These are phyloP conservation scores for Saccharomyces cerevisiae DNA, from an alignment of 805 yeast genomes.

Conservation along the genomic window DNA sequence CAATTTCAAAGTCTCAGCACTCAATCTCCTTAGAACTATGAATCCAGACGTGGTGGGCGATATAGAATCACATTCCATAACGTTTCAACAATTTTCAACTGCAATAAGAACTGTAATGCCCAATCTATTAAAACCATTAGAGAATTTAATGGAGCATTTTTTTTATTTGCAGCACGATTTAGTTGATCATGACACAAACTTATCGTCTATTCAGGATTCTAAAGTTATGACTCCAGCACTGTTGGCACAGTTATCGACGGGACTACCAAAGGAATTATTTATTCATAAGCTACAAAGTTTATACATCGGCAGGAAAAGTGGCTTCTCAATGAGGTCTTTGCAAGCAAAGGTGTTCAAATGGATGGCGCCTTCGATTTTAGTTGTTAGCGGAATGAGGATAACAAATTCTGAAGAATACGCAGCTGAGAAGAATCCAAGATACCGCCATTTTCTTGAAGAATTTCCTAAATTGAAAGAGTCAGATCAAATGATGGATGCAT, in stretches of 20 bases:
- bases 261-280: conserved; percentile 34
- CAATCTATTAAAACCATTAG: conserved; percentile 37
- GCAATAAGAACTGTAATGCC: conserved; percentile 34
- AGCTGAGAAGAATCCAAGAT: conserved; percentile 32
- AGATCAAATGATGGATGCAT: conserved; percentile 18
- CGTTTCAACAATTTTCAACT: conserved; percentile 29
- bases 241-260: conserved; percentile 35
- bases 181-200: conserved; percentile 24
- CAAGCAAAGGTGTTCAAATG: conserved; percentile 81
- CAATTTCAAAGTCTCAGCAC: conserved; percentile 38
- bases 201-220: conserved; percentile 24
- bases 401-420: conserved; percentile 20
- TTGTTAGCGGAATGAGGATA: conserved; percentile 58
- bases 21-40: conserved; percentile 43
- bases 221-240: conserved; percentile 25
- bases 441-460: conserved; percentile 42
- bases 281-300: conserved; percentile 42
- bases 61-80: conserved; percentile 14
- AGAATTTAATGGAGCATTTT: conserved; percentile 36
- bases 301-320: conserved; percentile 60
- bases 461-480: conserved; percentile 36
- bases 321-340: conserved; percentile 81
- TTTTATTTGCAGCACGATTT: conserved; percentile 29
- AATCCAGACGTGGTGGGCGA: conserved; percentile 30
- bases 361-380: conserved; percentile 74